A percentile compares a stretch with the other conserved stretches of the same genome.
phyloP scores from a whole-genome alignment of 2,329 filamentous ascomycete species.

The Diaporthe velutina region DNA sequence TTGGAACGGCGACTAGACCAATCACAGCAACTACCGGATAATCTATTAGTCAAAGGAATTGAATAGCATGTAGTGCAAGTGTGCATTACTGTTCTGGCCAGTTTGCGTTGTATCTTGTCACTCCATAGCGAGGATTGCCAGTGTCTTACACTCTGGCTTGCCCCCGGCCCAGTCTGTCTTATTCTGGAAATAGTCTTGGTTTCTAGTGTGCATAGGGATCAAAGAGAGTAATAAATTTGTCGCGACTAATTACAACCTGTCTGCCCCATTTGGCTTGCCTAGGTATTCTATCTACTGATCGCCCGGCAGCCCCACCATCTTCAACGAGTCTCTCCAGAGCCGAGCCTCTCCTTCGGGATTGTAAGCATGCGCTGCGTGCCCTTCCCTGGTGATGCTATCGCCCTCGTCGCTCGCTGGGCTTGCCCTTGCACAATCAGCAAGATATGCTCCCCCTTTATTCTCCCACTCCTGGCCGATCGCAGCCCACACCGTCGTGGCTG shows the following conservation, averaged over 20 bases:
- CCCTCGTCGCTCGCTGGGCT: background rate
- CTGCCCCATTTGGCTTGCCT: background rate
- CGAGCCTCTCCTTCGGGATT: background rate
- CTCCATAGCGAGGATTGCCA: no score
- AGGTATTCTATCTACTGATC: background rate
- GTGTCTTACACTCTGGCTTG: background rate
- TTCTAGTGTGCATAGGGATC: background rate
- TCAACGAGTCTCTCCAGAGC: conserved; percentile 11
- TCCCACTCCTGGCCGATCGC: conserved; percentile 5
- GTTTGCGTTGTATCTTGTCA: no score
- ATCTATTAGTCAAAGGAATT: no score
- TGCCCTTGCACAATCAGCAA: background rate
- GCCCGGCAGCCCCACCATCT: background rate
- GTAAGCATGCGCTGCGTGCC: background rate
- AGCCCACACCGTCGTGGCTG: conserved; percentile 4
- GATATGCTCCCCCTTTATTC: background rate
- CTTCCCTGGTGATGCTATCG: background rate
- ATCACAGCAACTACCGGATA: no score
- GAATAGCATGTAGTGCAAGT: no score
- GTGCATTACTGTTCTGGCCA: no score
- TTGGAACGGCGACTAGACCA: no score
- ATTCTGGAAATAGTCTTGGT: background rate
- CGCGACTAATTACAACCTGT: background rate
- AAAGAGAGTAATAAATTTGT: background rate
- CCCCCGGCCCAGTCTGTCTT: background rate